Base-by-base conservation (phyloP, 83 land plant species). In the Picea abies region DNA sequence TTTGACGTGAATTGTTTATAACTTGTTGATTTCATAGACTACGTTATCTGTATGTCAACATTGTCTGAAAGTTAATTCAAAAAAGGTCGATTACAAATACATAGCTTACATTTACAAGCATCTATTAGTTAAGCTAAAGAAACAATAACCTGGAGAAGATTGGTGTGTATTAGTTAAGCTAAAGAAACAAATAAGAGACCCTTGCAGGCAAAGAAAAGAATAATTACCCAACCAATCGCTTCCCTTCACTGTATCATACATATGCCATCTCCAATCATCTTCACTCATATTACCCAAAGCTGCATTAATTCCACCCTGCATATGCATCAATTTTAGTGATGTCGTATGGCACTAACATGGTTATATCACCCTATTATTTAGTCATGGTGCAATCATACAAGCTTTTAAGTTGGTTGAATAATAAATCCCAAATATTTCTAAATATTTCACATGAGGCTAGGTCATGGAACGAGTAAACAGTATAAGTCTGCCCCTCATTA, bases 231-330 rank as follows among this genome's bases (percentile, higher is more conserved):
- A 81, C 99, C 99, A 97, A 80, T 97, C 99, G 87, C 98, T 96
- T 84, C 99, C 99, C 83, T 97, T 97, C 58, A 97, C 99, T 8
- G 99, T 97, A 80, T 97, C 99, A 84, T 97, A 97, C 98, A 97
- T 96, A 79, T 97, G 99, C 98, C 98, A 97, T 84, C 98, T 92
- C 99, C 99, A 97, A 62, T 97, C 98, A 85, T 97, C 99, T 83
- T 97, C 98, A 47, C 90, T 83, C 99, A 98, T 96, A 69, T 96
- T 98, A 67, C 99, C 99, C 60, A 98, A 82, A 16, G 99, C 98
- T 84, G 99, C 99, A 96, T 96, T 96, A 49, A 98, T 98, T 22
- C 99, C 99, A 82, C 99, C 99, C 99, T 97, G 85, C 67, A 82
- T 52, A 58, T 73, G 58, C 22, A 16, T 70, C 2, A 41, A 35